phyloP scores from a whole-genome alignment of 768 basidiomycete genomes.

The Mycena alexandri region DNA sequence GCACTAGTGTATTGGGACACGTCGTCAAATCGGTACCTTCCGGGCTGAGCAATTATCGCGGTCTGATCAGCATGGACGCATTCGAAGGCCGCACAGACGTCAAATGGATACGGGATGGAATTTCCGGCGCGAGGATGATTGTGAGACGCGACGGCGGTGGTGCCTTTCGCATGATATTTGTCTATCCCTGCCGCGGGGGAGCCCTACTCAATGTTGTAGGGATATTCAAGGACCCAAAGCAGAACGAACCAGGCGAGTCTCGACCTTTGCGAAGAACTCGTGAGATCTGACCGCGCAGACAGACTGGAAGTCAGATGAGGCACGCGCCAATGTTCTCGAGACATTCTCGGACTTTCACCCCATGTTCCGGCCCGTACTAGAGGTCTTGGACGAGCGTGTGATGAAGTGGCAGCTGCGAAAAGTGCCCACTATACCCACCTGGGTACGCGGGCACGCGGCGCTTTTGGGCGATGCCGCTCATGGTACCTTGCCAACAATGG shows the following conservation, averaged over 20 bases:
- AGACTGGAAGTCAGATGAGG: conserved; percentile 4
- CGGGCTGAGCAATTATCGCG: no score
- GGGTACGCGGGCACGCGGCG: conserved; percentile 27
- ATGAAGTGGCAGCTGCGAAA: conserved; percentile 25
- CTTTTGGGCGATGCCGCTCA: conserved; percentile 39
- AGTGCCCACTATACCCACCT: conserved; percentile 20
- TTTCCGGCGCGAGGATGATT: no score
- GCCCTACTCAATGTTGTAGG: no score
- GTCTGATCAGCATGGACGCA: no score
- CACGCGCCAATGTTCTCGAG: conserved; percentile 3
- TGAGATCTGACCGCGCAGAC: no score
- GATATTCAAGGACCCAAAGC: not conserved
- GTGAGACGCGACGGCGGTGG: no score
- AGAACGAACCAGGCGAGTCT: conserved; percentile 15
- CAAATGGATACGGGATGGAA: no score
- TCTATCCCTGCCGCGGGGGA: no score
- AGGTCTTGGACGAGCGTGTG: not conserved
- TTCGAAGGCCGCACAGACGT: no score
- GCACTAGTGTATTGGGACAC: no score
- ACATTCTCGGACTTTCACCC: conserved; percentile 13
- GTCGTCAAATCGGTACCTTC: no score
- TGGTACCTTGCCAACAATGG: conserved; percentile 41
- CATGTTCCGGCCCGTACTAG: conserved; percentile 9
- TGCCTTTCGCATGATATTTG: no score
- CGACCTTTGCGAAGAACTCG: not conserved